Conservation (phyloP, 441 rosid genomes). For the Metrosideros polymorpha region DNA sequence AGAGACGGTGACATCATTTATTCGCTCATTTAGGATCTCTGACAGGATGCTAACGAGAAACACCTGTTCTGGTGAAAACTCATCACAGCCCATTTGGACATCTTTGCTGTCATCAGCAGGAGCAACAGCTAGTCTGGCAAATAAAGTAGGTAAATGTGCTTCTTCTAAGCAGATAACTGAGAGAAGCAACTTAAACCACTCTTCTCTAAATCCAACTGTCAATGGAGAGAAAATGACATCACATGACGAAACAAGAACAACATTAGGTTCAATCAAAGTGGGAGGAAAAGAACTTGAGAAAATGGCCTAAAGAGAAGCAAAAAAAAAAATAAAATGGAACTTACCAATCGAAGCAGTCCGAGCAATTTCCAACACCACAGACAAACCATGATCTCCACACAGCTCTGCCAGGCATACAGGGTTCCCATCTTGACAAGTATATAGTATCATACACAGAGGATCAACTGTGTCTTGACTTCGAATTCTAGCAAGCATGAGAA, state of each 20-base stretch:
- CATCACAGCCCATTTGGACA: not conserved
- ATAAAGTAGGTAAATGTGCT: constrained; percentile 30
- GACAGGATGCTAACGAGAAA: constrained; percentile 49
- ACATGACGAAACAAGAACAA: not conserved
- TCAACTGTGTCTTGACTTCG: constrained; percentile 38
- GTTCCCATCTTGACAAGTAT: constrained; percentile 50
- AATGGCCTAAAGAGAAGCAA: not conserved
- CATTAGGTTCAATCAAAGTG: not conserved
- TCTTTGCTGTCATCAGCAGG: constrained; percentile 7
- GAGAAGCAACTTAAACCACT: constrained; percentile 69
- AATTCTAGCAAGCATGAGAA: constrained; percentile 32
- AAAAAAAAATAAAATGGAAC: not conserved
- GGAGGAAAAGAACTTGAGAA: not conserved
- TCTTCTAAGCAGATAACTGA: constrained; percentile 60
- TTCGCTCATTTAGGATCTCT: constrained; percentile 47
- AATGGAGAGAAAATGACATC: not conserved
- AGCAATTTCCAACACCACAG: constrained; percentile 33
- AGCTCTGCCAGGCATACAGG: constrained; percentile 25
- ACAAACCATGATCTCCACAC: constrained; percentile 35
- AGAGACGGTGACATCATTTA: constrained; percentile 30
- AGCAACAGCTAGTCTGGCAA: constrained; percentile 18
- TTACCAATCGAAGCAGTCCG: constrained; percentile 45
- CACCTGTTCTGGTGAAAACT: constrained; percentile 45
- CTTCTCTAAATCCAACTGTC: constrained; percentile 64
- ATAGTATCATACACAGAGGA: constrained; percentile 71